These are phyloP conservation scores for Cadophora gregata DNA, from an alignment of 2,329 filamentous ascomycete genomes.

Conservation along the genomic window DNA sequence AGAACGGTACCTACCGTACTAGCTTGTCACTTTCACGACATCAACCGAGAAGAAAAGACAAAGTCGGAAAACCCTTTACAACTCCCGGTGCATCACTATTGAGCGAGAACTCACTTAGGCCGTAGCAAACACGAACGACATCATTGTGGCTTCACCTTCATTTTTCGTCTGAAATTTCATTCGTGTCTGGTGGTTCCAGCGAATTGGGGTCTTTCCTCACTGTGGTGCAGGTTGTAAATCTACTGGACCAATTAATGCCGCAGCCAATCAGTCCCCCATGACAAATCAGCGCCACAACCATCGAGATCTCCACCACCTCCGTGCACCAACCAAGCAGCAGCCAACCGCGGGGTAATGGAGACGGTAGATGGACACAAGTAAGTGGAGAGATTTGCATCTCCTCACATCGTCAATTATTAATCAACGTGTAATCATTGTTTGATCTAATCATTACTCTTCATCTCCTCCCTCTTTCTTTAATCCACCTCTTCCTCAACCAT, in stretches of 20 bases:
- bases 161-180: not conserved
- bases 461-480: too few relatives aligned
- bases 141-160: slow-evolving; percentile 3
- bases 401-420: not conserved
- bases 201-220: not conserved
- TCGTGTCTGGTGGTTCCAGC: slow-evolving; percentile 10
- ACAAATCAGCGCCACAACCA: slow-evolving; percentile 14
- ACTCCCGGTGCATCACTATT: too few relatives aligned
- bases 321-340: too few relatives aligned
- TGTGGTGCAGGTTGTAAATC: too few relatives aligned
- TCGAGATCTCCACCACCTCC: slow-evolving; percentile 16
- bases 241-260: too few relatives aligned
- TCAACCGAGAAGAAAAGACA: too few relatives aligned
- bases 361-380: not conserved
- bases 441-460: not conserved
- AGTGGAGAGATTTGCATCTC: not conserved
- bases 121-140: slow-evolving; percentile 16
- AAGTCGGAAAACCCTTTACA: too few relatives aligned
- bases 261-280: slow-evolving; percentile 12
- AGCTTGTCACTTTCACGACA: too few relatives aligned
- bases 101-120: too few relatives aligned
- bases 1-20: too few relatives aligned
- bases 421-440: not conserved
- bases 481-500: not conserved
- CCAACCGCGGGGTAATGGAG: slow-evolving; percentile 26